phyloP scores from a whole-genome alignment of 495 filamentous ascomycete genomes.

The Cenococcum geophilum region DNA sequence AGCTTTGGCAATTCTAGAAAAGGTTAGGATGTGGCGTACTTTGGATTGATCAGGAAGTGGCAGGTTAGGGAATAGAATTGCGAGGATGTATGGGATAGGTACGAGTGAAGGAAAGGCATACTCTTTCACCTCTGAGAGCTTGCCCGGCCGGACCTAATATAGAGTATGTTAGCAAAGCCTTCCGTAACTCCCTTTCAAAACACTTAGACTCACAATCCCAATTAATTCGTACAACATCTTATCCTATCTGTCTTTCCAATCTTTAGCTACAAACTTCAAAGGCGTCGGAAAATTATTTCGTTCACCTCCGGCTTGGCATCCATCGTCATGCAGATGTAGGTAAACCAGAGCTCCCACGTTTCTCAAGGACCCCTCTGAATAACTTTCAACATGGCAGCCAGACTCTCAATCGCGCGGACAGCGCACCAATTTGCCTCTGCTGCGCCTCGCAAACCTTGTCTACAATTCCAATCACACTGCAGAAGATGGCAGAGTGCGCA shows the following conservation, averaged over 20 bases:
- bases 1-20: slow-evolving; percentile 73
- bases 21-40: slow-evolving; percentile 13
- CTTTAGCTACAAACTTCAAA: neutral
- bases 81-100: neutral
- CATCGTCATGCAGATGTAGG: neutral
- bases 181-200: neutral
- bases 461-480: slow-evolving; percentile 1
- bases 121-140: slow-evolving; percentile 89
- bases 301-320: neutral
- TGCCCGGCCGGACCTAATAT: slow-evolving; percentile 77
- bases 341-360: slow-evolving; percentile 2
- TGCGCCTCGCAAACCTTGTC: slow-evolving; percentile 9
- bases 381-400: slow-evolving; percentile 25
- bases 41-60: too few species aligned
- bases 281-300: neutral
- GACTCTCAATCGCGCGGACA: slow-evolving; percentile 27
- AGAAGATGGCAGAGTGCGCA: slow-evolving; percentile 13
- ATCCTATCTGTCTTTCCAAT: neutral
- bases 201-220: slow-evolving; percentile 64
- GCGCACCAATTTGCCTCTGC: slow-evolving; percentile 24
- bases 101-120: slow-evolving; percentile 40
- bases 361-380: slow-evolving; percentile 2
- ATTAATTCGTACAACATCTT: slow-evolving; percentile 97
- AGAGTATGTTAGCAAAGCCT: slow-evolving; percentile 13
- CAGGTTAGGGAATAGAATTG: slow-evolving; percentile 5